Evolutionary conservation across 805 yeast species (phyloP).

Genomic region (Saturnispora gosingensis): DNA sequence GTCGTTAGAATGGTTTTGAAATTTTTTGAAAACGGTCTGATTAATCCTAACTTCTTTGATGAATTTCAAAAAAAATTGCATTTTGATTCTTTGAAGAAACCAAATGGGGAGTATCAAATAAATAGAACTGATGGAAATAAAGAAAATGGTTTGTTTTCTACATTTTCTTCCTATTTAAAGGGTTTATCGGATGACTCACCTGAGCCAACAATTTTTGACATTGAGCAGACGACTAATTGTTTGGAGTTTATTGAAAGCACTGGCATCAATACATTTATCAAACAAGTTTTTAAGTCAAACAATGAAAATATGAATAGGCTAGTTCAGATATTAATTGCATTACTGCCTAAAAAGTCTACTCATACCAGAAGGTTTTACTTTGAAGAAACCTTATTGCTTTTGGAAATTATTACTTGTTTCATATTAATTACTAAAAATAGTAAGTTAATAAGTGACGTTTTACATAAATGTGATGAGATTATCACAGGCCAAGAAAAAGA

Average conservation of each 20-base stretch:
- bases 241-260: conserved; percentile 75
- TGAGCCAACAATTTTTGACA: conserved; percentile 91
- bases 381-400: conserved; percentile 24
- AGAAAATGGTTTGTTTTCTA: conserved; percentile 74
- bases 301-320: conserved; percentile 29
- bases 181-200: conserved; percentile 78
- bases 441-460: conserved; percentile 16
- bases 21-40: conserved; percentile 62
- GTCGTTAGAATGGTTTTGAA: conserved; percentile 52
- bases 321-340: conserved; percentile 28
- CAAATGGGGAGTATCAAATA: conserved; percentile 58
- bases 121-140: conserved; percentile 55
- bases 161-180: conserved; percentile 85
- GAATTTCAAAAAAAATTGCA: conserved; percentile 53
- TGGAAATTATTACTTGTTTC: conserved; percentile 27
- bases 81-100: conserved; percentile 46
- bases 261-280: conserved; percentile 47
- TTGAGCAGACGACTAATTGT: conserved; percentile 75
- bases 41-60: conserved; percentile 54
- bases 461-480: conserved; percentile 18
- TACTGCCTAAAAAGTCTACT: conserved; percentile 28
- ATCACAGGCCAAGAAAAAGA: conserved; percentile 19
- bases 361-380: conserved; percentile 20
- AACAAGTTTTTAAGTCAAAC: conserved; percentile 33
- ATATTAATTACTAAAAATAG: conserved; percentile 23